Evolutionary conservation across 1,284 basidiomycete genomes (phyloP).

Genomic region (Puccinia hordei): DNA sequence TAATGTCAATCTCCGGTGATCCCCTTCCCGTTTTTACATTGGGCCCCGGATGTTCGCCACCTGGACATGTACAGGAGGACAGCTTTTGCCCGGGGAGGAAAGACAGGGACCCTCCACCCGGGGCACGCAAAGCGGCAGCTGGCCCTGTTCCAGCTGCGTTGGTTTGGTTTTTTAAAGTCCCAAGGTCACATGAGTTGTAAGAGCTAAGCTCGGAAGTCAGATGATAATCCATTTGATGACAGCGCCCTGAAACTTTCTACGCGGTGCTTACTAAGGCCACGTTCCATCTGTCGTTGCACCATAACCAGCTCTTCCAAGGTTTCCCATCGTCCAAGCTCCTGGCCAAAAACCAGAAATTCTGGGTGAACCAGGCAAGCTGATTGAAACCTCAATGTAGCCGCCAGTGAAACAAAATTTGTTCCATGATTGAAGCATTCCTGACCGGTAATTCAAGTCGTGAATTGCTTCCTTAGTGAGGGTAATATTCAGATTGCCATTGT

Average conservation of each 20-base stretch:
- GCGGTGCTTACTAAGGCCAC: constrained; percentile 63
- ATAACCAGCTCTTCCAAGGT: too few relatives aligned
- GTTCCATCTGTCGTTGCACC: constrained; percentile 61
- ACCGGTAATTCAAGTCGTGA: constrained; percentile 74
- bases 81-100: constrained; percentile 64
- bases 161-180: constrained; percentile 66
- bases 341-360: constrained; percentile 71
- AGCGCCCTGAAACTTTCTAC: too few relatives aligned
- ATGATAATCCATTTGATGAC: too few relatives aligned
- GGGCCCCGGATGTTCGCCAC: constrained; percentile 70
- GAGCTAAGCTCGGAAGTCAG: constrained; percentile 51
- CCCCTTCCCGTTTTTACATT: constrained; percentile 64
- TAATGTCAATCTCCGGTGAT: constrained; percentile 70
- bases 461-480: too few relatives aligned
- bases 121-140: constrained; percentile 15
- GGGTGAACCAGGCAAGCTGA: constrained; percentile 77
- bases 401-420: constrained; percentile 96
- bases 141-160: constrained; percentile 56
- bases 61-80: constrained; percentile 63
- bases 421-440: constrained; percentile 67
- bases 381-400: constrained; percentile 65
- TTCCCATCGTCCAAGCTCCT: constrained; percentile 63
- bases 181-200: constrained; percentile 64
- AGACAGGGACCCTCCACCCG: constrained; percentile 53
- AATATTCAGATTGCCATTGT: constrained; percentile 73